A percentile compares a stretch with the other conserved stretches of the same genome.
Conservation (phyloP, 2,329 filamentous ascomycete genomes). For the Aspergillus jensenii region DNA sequence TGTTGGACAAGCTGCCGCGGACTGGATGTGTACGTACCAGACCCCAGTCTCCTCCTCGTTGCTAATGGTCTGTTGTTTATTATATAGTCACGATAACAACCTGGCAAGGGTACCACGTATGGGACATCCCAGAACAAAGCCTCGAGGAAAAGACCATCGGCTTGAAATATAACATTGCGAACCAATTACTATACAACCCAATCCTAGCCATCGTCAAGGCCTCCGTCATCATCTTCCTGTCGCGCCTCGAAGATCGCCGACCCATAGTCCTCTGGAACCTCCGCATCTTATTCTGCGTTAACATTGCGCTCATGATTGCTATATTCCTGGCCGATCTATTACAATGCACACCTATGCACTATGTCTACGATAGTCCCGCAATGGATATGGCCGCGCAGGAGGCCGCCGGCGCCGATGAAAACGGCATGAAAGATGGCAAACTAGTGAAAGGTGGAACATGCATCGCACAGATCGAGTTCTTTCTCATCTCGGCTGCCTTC, state of each 20-base stretch:
- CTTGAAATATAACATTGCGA: slow-evolving; percentile 29
- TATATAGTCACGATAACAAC: too few relatives aligned
- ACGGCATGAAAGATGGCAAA: fast-evolving
- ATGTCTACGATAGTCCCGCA: too few relatives aligned
- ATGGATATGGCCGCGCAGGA: not conserved
- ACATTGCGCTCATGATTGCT: slow-evolving; percentile 21
- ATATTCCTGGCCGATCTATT: slow-evolving; percentile 30
- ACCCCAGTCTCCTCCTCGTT: too few relatives aligned
- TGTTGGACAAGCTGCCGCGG: too few relatives aligned
- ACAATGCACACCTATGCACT: too few relatives aligned
- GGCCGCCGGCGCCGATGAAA: not conserved
- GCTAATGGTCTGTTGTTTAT: too few relatives aligned
- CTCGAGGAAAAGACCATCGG: too few relatives aligned
- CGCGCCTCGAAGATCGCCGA: slow-evolving; percentile 27
- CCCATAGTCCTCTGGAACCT: slow-evolving; percentile 21
- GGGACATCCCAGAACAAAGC: too few relatives aligned
- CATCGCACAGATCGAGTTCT: slow-evolving; percentile 28
- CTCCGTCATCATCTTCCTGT: slow-evolving; percentile 30
- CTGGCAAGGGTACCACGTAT: too few relatives aligned
- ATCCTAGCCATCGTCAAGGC: slow-evolving; percentile 29
- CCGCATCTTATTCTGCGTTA: slow-evolving; percentile 19
- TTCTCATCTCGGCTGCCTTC: slow-evolving; percentile 23
- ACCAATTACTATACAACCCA: slow-evolving; percentile 31
- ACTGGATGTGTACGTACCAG: too few relatives aligned
- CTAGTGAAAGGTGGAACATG: slow-evolving; percentile 18